These are phyloP conservation scores for Pilasporangium apinafurcum DNA, from an alignment of 352 stramenopile genomes.

Conservation along the genomic window DNA sequence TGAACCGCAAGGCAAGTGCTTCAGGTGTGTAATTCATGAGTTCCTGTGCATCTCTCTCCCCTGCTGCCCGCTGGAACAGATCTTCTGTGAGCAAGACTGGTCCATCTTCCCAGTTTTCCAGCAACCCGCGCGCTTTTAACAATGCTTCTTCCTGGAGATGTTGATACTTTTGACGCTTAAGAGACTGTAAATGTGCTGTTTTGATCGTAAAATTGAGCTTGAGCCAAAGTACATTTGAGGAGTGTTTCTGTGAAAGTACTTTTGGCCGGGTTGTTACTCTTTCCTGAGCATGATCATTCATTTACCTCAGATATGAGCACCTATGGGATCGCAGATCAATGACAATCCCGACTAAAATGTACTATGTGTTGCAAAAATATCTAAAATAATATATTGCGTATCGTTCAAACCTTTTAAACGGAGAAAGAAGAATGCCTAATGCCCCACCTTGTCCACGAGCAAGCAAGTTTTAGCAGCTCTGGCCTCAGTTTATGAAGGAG, in stretches of 20 bases:
- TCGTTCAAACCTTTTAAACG: too few relatives aligned
- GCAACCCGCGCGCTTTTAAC: conserved; percentile 44
- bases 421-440: too few relatives aligned
- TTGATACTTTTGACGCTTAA: conserved; percentile 71
- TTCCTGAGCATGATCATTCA: too few relatives aligned
- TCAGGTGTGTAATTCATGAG: conserved; percentile 68
- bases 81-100: conserved; percentile 55
- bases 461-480: too few relatives aligned
- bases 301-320: too few relatives aligned
- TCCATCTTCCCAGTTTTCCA: conserved; percentile 63
- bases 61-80: conserved; percentile 39
- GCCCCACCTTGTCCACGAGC: too few relatives aligned
- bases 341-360: too few relatives aligned
- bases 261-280: neutral
- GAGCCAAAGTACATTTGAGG: conserved; percentile 50
- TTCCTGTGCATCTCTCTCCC: conserved; percentile 37
- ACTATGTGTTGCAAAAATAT: too few relatives aligned
- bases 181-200: conserved; percentile 40
- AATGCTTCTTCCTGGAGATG: conserved; percentile 64
- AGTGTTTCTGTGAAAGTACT: conserved; percentile 12
- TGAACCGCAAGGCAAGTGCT: conserved; percentile 55
- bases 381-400: too few relatives aligned
- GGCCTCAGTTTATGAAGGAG: conserved; percentile 4
- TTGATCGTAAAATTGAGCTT: conserved; percentile 78
- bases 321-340: too few relatives aligned